Percentiles rank a stretch among this genome's conserved stretches.
Conservation (phyloP, 2,329 filamentous ascomycete genomes). For the Epichloe amarillans region DNA sequence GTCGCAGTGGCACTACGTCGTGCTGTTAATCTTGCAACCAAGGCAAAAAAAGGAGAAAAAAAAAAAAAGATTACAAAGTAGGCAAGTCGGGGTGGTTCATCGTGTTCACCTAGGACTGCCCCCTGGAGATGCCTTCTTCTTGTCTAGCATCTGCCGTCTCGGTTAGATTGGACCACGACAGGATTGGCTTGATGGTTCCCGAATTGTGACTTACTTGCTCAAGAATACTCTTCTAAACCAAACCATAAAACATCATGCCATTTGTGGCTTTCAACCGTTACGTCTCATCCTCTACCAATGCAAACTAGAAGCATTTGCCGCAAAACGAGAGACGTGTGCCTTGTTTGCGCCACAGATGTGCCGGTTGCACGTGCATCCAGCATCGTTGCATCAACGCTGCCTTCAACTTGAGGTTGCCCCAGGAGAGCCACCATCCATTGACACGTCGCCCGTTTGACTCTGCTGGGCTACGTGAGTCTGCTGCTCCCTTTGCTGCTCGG, state of each 20-base stretch:
- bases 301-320: not conserved
- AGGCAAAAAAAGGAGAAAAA: not conserved
- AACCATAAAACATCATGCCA: not conserved
- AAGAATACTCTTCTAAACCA: not conserved
- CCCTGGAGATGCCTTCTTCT: not conserved
- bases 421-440: constrained; percentile 7
- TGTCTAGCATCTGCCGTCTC: not conserved
- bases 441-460: constrained; percentile 8
- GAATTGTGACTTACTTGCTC: not conserved
- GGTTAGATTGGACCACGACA: not conserved
- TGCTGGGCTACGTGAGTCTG: constrained; percentile 8
- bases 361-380: too few species aligned
- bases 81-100: not conserved
- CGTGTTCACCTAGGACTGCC: not conserved
- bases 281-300: not conserved
- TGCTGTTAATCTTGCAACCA: not conserved
- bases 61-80: not conserved
- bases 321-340: not conserved
- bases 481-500: constrained; percentile 14
- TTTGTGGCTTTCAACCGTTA: not conserved
- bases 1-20: not conserved
- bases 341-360: not conserved
- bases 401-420: not conserved
- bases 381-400: not conserved
- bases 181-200: not conserved